Evolutionary conservation across 192 early-diverging fungal genomes (phyloP).

Genomic region (Phycomyces nitens): DNA sequence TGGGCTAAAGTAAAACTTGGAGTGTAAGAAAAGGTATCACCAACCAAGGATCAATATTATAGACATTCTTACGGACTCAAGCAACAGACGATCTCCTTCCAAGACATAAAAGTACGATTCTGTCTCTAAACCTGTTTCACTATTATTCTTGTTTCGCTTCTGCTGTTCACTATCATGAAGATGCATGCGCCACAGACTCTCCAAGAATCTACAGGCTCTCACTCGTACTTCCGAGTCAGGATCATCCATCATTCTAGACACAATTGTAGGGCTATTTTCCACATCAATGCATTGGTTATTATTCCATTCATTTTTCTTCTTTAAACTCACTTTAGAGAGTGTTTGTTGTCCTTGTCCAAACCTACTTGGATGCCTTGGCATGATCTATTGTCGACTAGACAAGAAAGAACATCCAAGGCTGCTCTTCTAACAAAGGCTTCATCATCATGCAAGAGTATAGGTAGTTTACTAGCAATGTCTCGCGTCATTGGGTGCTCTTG

Average conservation of each 20-base stretch:
- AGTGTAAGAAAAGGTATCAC: neutral
- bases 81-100: conserved; percentile 38
- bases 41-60: too few species aligned
- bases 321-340: conserved; percentile 25
- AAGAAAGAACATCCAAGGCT: conserved; percentile 47
- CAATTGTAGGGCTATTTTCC: conserved; percentile 30
- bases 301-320: neutral
- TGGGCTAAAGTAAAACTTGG: neutral
- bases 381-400: conserved; percentile 42
- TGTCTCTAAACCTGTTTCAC: conserved; percentile 9
- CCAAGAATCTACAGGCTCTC: conserved; percentile 44
- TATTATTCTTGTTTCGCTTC: neutral
- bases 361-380: conserved; percentile 44
- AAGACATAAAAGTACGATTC: conserved; percentile 43
- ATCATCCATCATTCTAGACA: conserved; percentile 45
- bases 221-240: conserved; percentile 50
- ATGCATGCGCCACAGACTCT: conserved; percentile 43
- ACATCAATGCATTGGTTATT: neutral
- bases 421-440: conserved; percentile 53
- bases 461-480: conserved; percentile 35
- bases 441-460: conserved; percentile 43
- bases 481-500: conserved; percentile 30
- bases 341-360: conserved; percentile 23
- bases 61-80: conserved; percentile 38
- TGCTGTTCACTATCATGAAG: conserved; percentile 28